Conservation (phyloP, 352 stramenopile genomes). For the Pythium monospermum region DNA sequence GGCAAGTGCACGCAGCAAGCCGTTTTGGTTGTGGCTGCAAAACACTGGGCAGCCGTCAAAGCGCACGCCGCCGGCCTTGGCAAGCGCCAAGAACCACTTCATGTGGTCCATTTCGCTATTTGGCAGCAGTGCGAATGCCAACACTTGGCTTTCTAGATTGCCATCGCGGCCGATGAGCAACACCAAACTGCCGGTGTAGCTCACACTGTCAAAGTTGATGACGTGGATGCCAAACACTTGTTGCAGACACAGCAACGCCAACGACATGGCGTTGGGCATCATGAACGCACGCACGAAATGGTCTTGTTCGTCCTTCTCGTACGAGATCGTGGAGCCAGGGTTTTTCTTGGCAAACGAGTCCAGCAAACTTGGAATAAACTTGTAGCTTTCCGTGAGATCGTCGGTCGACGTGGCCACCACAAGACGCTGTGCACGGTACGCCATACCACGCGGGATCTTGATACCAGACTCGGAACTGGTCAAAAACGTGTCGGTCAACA, state of each 20-base stretch:
- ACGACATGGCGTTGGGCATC: constrained; percentile 51
- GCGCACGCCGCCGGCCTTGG: constrained; percentile 40
- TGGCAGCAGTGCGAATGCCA: constrained; percentile 66
- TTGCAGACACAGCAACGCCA: constrained; percentile 49
- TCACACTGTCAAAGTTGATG: constrained; percentile 60
- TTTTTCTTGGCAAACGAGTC: constrained; percentile 74
- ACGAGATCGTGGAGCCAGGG: constrained; percentile 47
- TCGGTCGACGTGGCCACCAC: constrained; percentile 67
- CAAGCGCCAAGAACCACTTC: constrained; percentile 65
- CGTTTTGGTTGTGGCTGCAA: constrained; percentile 53
- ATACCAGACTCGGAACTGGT: constrained; percentile 60
- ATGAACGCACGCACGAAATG: constrained; percentile 73
- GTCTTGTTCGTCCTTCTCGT: constrained; percentile 53
- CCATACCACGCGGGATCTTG: constrained; percentile 63
- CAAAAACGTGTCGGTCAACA: constrained; percentile 77
- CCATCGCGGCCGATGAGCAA: constrained; percentile 64
- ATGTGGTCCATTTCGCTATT: constrained; percentile 62
- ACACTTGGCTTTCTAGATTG: constrained; percentile 57
- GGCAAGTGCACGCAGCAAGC: constrained; percentile 47
- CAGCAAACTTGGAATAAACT: constrained; percentile 70
- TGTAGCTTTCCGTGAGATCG: constrained; percentile 77
- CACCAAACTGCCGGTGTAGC: constrained; percentile 59
- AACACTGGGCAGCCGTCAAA: constrained; percentile 55
- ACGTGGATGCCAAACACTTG: constrained; percentile 71
- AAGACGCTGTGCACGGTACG: constrained; percentile 60